Conservation (phyloP, 2,329 filamentous ascomycete genomes). For the Raffaelea albimanens region DNA sequence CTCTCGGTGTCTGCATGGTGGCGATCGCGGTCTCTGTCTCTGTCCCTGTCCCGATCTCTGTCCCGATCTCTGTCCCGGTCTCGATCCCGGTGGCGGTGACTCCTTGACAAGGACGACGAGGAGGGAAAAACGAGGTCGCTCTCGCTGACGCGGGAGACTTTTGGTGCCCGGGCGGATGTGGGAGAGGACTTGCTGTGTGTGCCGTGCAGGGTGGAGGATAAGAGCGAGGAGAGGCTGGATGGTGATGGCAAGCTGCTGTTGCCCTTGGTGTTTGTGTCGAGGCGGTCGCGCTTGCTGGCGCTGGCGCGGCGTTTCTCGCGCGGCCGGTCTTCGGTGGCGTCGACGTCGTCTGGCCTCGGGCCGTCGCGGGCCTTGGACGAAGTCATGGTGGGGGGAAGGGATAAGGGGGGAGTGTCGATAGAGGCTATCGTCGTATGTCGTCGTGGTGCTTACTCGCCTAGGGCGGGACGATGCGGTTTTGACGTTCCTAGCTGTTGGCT, state of each 20-base stretch:
- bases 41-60: not conserved
- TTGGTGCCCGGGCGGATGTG: constrained; percentile 1
- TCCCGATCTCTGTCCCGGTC: not conserved
- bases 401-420: too few species aligned
- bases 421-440: too few species aligned
- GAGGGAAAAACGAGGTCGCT: constrained; percentile 10
- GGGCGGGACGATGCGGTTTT: too few species aligned
- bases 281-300: too few species aligned
- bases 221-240: constrained; percentile 8
- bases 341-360: too few species aligned
- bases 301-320: not conserved
- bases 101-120: constrained; percentile 1
- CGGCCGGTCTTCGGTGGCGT: not conserved
- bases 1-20: not conserved
- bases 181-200: constrained; percentile 7
- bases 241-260: constrained; percentile 1
- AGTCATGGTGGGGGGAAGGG: too few species aligned
- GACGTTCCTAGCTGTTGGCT: too few species aligned
- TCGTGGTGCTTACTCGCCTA: too few species aligned
- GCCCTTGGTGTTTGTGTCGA: not conserved
- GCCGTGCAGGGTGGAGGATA: constrained; percentile 4
- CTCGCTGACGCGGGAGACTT: constrained; percentile 5
- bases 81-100: constrained; percentile 3
- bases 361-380: too few species aligned
- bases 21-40: not conserved